Percentiles rank a stretch among this genome's conserved stretches.
Conservation (phyloP, 768 basidiomycete genomes). For the Mycena alexandri region DNA sequence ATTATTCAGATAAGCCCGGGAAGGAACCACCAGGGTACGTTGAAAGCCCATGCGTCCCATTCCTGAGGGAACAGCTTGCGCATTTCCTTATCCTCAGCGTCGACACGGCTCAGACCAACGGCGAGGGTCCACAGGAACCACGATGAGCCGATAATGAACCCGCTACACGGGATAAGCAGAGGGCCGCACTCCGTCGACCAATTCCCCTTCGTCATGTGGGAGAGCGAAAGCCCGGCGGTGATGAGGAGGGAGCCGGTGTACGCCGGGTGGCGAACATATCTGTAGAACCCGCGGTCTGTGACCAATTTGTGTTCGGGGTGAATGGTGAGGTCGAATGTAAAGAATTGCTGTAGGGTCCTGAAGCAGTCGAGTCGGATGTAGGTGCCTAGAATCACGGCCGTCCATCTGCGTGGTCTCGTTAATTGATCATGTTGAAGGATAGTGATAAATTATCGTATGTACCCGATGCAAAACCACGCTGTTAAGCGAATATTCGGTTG, state of each 20-base stretch:
- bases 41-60: slow-evolving; percentile 60
- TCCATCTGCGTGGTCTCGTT: slow-evolving; percentile 5
- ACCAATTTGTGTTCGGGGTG: slow-evolving; percentile 58
- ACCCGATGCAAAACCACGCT: slow-evolving; percentile 53
- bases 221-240: slow-evolving; percentile 54
- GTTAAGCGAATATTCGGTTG: slow-evolving; percentile 45
- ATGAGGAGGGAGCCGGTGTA: slow-evolving; percentile 62
- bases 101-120: slow-evolving; percentile 58
- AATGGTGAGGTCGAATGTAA: slow-evolving; percentile 64
- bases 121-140: slow-evolving; percentile 61
- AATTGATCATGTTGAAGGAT: not conserved
- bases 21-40: slow-evolving; percentile 61
- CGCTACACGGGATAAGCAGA: slow-evolving; percentile 40
- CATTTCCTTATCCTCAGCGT: slow-evolving; percentile 63
- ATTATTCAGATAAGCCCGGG: slow-evolving; percentile 53
- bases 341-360: slow-evolving; percentile 57
- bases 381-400: slow-evolving; percentile 49
- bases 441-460: not conserved
- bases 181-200: slow-evolving; percentile 54
- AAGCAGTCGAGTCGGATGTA: slow-evolving; percentile 61
- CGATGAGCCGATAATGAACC: slow-evolving; percentile 43
- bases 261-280: slow-evolving; percentile 62
- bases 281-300: slow-evolving; percentile 55
- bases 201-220: slow-evolving; percentile 56
- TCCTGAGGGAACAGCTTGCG: slow-evolving; percentile 56